Conservation (phyloP, 768 basidiomycete species). For the Hirschioporus abietinus region DNA sequence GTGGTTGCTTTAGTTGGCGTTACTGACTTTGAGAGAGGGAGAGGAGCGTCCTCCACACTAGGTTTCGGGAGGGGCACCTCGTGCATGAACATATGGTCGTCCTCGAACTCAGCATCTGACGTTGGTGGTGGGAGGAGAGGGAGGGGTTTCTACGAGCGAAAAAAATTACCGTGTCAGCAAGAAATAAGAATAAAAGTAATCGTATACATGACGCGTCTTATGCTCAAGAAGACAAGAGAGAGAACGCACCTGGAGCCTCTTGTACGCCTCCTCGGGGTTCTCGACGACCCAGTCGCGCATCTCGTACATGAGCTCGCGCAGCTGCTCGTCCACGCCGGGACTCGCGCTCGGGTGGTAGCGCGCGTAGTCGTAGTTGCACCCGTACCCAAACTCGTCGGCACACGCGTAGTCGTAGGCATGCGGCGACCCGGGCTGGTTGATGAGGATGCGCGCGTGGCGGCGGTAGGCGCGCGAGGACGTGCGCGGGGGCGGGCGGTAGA, state of each 20-base stretch:
- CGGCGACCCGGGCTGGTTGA: background rate
- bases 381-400: background rate
- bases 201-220: too few relatives aligned
- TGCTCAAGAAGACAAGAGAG: background rate
- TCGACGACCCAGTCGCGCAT: background rate
- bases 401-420: too few relatives aligned
- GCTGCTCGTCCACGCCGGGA: background rate
- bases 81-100: slow-evolving; percentile 1
- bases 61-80: background rate
- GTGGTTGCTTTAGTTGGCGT: too few relatives aligned
- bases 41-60: too few relatives aligned
- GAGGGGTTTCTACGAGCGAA: background rate
- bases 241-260: background rate
- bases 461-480: background rate
- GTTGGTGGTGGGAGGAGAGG: too few relatives aligned
- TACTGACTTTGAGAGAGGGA: too few relatives aligned
- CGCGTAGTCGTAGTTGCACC: background rate
- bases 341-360: background rate
- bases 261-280: background rate
- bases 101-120: background rate
- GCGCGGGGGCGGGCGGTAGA: background rate
- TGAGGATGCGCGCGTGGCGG: background rate
- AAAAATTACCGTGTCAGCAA: too few relatives aligned
- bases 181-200: too few relatives aligned
- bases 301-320: background rate